Evolutionary conservation across 129 eudicot genomes (phyloP).

Genomic region (Chrysanthemum makinoi): DNA sequence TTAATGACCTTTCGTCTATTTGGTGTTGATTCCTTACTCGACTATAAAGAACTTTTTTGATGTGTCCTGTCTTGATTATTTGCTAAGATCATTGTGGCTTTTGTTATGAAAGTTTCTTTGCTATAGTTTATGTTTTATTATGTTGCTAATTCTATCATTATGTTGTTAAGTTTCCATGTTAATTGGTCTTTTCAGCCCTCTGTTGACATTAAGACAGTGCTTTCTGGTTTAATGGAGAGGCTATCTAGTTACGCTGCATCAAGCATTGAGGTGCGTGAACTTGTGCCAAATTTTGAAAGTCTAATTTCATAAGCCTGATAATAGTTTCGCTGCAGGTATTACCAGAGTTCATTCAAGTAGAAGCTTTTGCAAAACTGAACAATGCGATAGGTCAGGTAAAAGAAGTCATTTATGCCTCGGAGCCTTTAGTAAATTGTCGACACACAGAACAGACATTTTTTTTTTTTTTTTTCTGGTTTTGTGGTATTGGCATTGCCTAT

Average conservation of each 20-base stretch:
- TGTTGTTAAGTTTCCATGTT: slow-evolving; percentile 8
- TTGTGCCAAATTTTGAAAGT: slow-evolving; percentile 9
- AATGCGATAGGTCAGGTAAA: slow-evolving; percentile 88
- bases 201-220: slow-evolving; percentile 91
- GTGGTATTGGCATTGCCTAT: not conserved
- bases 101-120: not conserved
- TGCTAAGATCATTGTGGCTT: slow-evolving; percentile 16
- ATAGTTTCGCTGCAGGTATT: slow-evolving; percentile 67
- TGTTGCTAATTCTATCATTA: slow-evolving; percentile 10
- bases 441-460: not conserved
- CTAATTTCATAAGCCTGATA: slow-evolving; percentile 29
- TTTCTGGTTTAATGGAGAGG: slow-evolving; percentile 90
- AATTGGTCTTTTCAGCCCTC: slow-evolving; percentile 51
- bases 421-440: slow-evolving; percentile 19
- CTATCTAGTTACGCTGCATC: slow-evolving; percentile 98
- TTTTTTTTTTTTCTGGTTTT: not conserved
- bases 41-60: too few species aligned
- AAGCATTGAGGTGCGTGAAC: slow-evolving; percentile 70
- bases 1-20: too few species aligned
- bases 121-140: too few species aligned
- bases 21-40: too few species aligned
- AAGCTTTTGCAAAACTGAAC: slow-evolving; percentile 90
- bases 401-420: slow-evolving; percentile 15
- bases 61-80: not conserved
- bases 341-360: slow-evolving; percentile 94